These are phyloP conservation scores for Pseudozyma sp. DNA, from an alignment of 1,284 basidiomycete genomes.

Conservation along the genomic window DNA sequence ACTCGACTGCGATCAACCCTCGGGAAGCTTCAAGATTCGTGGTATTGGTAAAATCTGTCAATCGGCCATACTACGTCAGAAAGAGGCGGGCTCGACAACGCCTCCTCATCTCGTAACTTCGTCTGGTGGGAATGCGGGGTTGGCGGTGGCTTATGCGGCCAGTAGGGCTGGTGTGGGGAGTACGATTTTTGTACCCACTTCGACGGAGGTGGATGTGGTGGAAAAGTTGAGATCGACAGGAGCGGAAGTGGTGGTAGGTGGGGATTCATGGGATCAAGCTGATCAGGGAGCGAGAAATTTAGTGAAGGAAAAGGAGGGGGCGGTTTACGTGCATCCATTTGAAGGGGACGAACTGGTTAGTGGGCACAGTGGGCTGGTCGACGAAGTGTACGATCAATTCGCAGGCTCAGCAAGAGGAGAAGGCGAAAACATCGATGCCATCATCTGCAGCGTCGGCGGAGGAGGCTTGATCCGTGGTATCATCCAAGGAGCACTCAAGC, in stretches of 20 bases:
- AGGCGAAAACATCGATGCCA: conserved; percentile 9
- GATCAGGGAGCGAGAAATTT: conserved; percentile 34
- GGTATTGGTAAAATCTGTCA: conserved; percentile 53
- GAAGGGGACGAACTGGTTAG: conserved; percentile 56
- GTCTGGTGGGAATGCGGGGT: conserved; percentile 67
- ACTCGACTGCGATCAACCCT: conserved; percentile 65
- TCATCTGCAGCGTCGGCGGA: conserved; percentile 36
- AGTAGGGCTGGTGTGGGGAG: conserved; percentile 47
- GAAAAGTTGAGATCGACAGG: conserved; percentile 42
- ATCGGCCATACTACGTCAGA: neutral
- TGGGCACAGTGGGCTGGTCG: conserved; percentile 58
- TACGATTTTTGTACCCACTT: conserved; percentile 61
- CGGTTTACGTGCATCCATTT: conserved; percentile 64
- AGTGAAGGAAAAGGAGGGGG: conserved; percentile 15
- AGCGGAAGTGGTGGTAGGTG: conserved; percentile 43
- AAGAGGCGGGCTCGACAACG: conserved; percentile 3
- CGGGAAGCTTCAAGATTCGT: conserved; percentile 65
- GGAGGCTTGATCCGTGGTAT: conserved; percentile 38
- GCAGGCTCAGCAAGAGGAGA: neutral
- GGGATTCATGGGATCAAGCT: conserved; percentile 43
- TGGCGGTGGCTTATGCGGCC: conserved; percentile 61
- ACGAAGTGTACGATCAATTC: conserved; percentile 30
- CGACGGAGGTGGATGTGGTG: conserved; percentile 45
- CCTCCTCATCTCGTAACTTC: conserved; percentile 57
- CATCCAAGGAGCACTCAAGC: conserved; percentile 9